phyloP scores from a whole-genome alignment of 2,329 filamentous ascomycete species.

The Plenodomus biglobosus region DNA sequence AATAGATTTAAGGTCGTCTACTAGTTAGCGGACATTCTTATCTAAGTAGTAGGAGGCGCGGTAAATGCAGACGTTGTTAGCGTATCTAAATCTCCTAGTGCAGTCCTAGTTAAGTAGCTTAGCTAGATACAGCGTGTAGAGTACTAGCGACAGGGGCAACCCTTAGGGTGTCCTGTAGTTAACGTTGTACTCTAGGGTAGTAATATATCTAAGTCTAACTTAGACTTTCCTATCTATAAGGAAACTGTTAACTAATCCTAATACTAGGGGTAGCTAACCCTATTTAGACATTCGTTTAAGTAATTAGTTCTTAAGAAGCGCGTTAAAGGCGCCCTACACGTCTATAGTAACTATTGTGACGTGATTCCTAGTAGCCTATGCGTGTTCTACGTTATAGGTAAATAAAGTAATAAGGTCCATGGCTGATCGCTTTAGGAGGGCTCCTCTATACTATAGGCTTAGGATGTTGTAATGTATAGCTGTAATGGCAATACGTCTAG shows the following conservation, averaged over 20 bases:
- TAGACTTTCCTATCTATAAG: neutral
- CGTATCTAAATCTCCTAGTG: neutral
- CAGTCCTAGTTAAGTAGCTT: constrained; percentile 1
- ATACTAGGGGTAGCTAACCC: constrained; percentile 2
- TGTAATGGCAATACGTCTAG: constrained; percentile 5
- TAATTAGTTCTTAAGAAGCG: constrained; percentile 6
- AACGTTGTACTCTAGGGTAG: neutral
- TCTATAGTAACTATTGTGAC: constrained; percentile 11
- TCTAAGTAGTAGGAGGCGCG: constrained; percentile 1
- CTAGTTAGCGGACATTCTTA: constrained; percentile 3
- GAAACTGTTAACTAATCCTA: neutral
- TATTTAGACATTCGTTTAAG: constrained; percentile 1
- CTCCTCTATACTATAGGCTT: constrained; percentile 6
- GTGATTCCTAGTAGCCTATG: constrained; percentile 1
- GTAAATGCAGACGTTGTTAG: neutral
- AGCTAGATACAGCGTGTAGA: constrained; percentile 7
- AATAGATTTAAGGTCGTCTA: constrained; percentile 4
- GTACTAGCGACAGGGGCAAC: neutral
- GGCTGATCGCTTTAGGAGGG: constrained; percentile 10
- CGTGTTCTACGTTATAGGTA: constrained; percentile 4
- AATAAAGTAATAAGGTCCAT: constrained; percentile 3
- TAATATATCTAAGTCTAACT: constrained; percentile 1
- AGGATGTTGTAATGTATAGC: constrained; percentile 10
- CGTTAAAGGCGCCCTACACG: constrained; percentile 6
- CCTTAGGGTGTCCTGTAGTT: constrained; percentile 2